Evolutionary conservation across 257 asterid species (phyloP).

Genomic region (Striga asiatica): DNA sequence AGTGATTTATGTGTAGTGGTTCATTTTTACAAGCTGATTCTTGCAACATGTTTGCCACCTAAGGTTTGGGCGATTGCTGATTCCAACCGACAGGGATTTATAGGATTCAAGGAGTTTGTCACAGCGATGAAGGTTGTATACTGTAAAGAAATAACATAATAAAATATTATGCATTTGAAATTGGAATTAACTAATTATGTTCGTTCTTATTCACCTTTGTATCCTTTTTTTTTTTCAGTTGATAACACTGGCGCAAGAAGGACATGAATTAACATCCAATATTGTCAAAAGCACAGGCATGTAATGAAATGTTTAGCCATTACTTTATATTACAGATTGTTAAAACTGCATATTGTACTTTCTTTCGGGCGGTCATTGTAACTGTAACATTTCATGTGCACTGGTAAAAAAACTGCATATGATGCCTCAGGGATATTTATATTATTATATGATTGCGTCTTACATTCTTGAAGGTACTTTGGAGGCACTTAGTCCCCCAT

Average conservation of each 20-base stretch:
- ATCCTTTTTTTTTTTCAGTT: conserved; percentile 31
- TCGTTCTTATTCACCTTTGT: neutral
- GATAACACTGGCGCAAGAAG: conserved; percentile 82
- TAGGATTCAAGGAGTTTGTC: conserved; percentile 69
- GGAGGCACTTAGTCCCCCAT: conserved; percentile 49
- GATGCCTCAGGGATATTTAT: neutral
- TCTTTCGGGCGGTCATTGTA: neutral
- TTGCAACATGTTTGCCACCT: conserved; percentile 3
- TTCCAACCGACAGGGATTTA: conserved; percentile 74
- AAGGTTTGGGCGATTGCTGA: conserved; percentile 97
- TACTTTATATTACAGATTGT: neutral
- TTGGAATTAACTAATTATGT: conserved; percentile 7
- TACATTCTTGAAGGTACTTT: conserved; percentile 32
- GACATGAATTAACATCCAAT: conserved; percentile 42
- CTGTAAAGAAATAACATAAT: neutral
- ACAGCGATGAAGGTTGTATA: conserved; percentile 83
- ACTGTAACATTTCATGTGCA: neutral
- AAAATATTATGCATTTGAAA: neutral
- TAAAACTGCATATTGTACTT: neutral
- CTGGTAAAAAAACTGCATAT: neutral
- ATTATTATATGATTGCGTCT: neutral
- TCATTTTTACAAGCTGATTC: neutral
- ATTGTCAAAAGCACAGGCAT: conserved; percentile 50
- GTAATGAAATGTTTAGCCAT: conserved; percentile 12
- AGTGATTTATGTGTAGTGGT: neutral